These are phyloP conservation scores for Effrenium voratum DNA, from an alignment of 73 alveolate genomes.

Conservation along the genomic window DNA sequence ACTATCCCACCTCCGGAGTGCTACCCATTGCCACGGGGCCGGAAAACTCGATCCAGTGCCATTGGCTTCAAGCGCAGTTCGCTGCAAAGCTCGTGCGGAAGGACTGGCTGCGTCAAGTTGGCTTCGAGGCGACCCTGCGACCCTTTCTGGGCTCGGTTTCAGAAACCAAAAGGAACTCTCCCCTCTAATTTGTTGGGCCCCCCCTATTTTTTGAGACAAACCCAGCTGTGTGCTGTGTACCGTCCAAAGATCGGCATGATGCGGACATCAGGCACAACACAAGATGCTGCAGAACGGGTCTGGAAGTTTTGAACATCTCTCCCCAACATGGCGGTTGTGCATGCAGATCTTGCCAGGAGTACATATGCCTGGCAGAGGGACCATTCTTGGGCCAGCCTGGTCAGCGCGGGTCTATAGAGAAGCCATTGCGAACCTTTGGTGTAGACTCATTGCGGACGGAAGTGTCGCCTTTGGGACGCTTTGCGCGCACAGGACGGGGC, in stretches of 20 bases:
- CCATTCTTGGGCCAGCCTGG: conserved; percentile 52
- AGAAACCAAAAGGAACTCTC: neutral
- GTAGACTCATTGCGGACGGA: conserved; percentile 49
- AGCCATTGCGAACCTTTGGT: conserved; percentile 73
- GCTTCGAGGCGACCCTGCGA: neutral
- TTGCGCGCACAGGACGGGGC: conserved; percentile 64
- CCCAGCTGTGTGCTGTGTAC: neutral
- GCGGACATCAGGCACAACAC: no score
- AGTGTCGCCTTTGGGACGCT: conserved; percentile 18
- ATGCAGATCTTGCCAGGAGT: conserved; percentile 5
- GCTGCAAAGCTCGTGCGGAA: conserved; percentile 68
- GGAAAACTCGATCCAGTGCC: conserved; percentile 53
- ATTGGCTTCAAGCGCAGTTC: conserved; percentile 90
- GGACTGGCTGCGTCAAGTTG: neutral
- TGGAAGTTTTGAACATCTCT: neutral
- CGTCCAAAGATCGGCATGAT: no score
- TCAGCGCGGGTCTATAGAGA: conserved; percentile 13
- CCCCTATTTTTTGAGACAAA: neutral
- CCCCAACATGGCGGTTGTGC: neutral
- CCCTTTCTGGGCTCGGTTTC: neutral
- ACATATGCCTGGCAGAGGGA: conserved; percentile 65
- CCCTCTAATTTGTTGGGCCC: neutral
- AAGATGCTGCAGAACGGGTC: neutral
- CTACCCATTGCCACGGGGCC: conserved; percentile 77
- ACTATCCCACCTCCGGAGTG: conserved; percentile 84